Evolutionary conservation across 345 rosid genomes (phyloP).

Genomic region (Xanthoceras sorbifolium): DNA sequence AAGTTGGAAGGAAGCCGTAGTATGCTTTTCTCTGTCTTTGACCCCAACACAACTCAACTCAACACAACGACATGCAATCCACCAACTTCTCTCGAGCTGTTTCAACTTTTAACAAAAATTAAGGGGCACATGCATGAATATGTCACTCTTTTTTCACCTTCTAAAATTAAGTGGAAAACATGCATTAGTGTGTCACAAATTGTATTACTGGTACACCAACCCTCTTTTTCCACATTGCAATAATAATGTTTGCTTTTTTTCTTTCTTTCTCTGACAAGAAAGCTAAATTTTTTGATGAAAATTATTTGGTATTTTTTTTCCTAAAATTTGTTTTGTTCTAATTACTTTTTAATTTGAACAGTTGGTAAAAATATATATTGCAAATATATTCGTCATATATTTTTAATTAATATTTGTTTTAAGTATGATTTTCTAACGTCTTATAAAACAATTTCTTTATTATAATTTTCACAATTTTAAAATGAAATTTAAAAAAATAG

Average conservation of each 20-base stretch:
- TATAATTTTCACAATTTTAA: too few relatives aligned
- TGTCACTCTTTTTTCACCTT: not conserved
- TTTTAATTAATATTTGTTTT: too few relatives aligned
- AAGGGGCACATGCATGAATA: slow-evolving; percentile 10
- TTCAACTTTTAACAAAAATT: not conserved
- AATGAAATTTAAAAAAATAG: too few relatives aligned
- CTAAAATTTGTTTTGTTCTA: not conserved
- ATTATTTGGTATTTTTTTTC: not conserved
- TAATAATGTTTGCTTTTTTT: not conserved
- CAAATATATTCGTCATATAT: not conserved
- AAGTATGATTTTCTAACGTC: not conserved
- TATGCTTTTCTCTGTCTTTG: not conserved
- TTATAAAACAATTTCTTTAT: too few relatives aligned
- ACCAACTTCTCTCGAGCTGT: not conserved
- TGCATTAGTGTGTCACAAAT: not conserved
- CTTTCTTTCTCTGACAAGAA: slow-evolving; percentile 11
- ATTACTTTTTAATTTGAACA: not conserved
- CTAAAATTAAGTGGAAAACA: not conserved
- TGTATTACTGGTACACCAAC: not conserved
- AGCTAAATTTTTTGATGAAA: not conserved
- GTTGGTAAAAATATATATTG: not conserved
- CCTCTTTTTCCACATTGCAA: not conserved
- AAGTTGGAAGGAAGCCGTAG: not conserved
- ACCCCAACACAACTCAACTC: not conserved
- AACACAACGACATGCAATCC: not conserved